Base-by-base conservation (phyloP, 2,329 filamentous ascomycete genomes). In the Ciborinia camelliae region DNA sequence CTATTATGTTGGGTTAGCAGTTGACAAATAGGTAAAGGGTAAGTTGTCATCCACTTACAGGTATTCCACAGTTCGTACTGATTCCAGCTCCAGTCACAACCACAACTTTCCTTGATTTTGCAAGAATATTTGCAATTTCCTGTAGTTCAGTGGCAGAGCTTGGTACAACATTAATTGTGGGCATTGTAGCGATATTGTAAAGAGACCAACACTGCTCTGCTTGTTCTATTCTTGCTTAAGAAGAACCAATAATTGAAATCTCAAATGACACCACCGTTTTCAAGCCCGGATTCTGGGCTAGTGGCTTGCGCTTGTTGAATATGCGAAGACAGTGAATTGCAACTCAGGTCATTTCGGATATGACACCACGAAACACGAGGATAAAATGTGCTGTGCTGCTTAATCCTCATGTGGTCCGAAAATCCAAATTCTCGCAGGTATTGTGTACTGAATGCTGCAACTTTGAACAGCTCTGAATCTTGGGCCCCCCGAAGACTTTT, bases 31-130 rank as follows among this genome's bases (percentile, higher is more conserved):
- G n/a, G 20, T 35, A 10, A 7, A 41, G 23, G 30, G 23, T n/a
- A 5, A 30, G 2, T 23, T n/a, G 12, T 30, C 18, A 41, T 32
- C 50, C 15, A 75, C 82, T 72, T 79, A 90, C 88, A 59, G 88
- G 88, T 73, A 91, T 91, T 63, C 89, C 89, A 68, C 87, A 90
- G 74, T 90, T 91, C 59, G 89, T 91, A 73, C 87, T 90, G 73
- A 91, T 91, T 61, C 88, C 88, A 57, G 88, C 88, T 58, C 89
- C 88, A 0, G 89, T 91, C 39, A 91, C 80, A 26, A 91, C 84
- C 10, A 91, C 81, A n/a, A 90, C 81, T 74, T 89, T 90, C 67
- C 82, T 84, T 14, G 88, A 84, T 73, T 86, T 87, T 68, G 83
- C 82, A 52, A 91, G 77, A 4, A 80, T 77, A 72, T 90, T 83